phyloP scores from a whole-genome alignment of 805 yeast genomes.

The Wickerhamiella brachini region DNA sequence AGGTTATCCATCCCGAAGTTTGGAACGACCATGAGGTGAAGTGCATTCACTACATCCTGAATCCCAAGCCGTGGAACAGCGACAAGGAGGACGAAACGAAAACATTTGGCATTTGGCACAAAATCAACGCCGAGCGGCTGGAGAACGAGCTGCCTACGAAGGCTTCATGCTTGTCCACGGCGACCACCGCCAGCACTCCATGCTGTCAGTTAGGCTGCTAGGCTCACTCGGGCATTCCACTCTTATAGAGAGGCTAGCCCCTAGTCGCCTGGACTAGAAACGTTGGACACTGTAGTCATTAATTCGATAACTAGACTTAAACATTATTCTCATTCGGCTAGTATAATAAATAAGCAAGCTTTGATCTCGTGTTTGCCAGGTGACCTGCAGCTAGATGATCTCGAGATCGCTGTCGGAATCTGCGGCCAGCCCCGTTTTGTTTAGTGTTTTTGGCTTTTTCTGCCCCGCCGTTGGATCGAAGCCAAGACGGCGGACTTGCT shows the following conservation, averaged over 20 bases:
- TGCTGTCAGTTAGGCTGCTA: neutral
- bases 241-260: too few relatives aligned
- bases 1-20: slow-evolving; percentile 30
- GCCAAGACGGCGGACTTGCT: slow-evolving; percentile 18
- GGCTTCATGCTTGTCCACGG: too few relatives aligned
- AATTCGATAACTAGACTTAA: too few relatives aligned
- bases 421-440: neutral
- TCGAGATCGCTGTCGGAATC: slow-evolving; percentile 16
- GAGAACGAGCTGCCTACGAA: slow-evolving; percentile 3
- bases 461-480: slow-evolving; percentile 18
- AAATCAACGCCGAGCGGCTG: slow-evolving; percentile 23
- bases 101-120: slow-evolving; percentile 41
- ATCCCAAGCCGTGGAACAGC: slow-evolving; percentile 49
- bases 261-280: too few relatives aligned
- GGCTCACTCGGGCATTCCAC: too few relatives aligned
- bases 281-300: too few relatives aligned
- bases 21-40: slow-evolving; percentile 38
- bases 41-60: slow-evolving; percentile 42
- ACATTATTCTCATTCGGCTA: too few relatives aligned
- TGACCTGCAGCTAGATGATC: neutral
- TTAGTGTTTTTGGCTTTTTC: neutral
- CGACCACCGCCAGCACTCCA: too few relatives aligned
- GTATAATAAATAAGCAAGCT: too few relatives aligned
- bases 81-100: slow-evolving; percentile 26
- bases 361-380: too few relatives aligned